Percentiles rank a stretch among this genome's conserved stretches.
phyloP scores from a whole-genome alignment of 179 eudicot species.

The Dionaea muscipula region DNA sequence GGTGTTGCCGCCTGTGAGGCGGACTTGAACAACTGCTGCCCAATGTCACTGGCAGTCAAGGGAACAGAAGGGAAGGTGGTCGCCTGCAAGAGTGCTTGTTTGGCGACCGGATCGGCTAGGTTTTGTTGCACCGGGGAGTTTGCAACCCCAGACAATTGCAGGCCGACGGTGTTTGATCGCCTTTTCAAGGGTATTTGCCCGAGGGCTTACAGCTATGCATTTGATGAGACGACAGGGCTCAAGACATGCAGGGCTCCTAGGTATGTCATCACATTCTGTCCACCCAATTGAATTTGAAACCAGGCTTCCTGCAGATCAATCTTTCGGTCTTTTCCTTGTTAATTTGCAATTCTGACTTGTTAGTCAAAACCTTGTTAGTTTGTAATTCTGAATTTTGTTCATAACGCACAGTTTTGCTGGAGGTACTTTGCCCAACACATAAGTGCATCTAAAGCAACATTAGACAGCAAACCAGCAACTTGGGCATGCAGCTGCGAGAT shows the following conservation, averaged over 20 bases:
- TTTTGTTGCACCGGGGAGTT: slow-evolving; percentile 79
- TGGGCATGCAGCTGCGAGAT: too few relatives aligned
- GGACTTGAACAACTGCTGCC: slow-evolving; percentile 66
- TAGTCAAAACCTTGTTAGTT: too few relatives aligned
- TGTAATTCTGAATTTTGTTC: too few relatives aligned
- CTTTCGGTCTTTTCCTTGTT: too few relatives aligned
- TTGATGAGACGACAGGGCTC: slow-evolving; percentile 75
- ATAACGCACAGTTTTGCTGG: too few relatives aligned
- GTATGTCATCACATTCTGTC: slow-evolving; percentile 79
- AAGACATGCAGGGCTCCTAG: slow-evolving; percentile 65
- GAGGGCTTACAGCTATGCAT: slow-evolving; percentile 77
- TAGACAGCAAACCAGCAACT: too few relatives aligned
- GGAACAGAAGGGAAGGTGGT: slow-evolving; percentile 37
- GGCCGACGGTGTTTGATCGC: slow-evolving; percentile 45
- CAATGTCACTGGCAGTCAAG: slow-evolving; percentile 46
- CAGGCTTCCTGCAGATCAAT: neutral
- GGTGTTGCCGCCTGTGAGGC: slow-evolving; percentile 70
- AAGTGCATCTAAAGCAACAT: too few relatives aligned
- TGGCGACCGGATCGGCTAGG: slow-evolving; percentile 52
- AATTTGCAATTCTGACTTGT: too few relatives aligned
- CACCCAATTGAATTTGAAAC: slow-evolving; percentile 22
- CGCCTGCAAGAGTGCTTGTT: slow-evolving; percentile 82
- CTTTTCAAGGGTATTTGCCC: slow-evolving; percentile 70
- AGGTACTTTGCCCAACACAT: too few relatives aligned
- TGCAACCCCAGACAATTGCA: slow-evolving; percentile 40